Evolutionary conservation across 441 rosid genomes (phyloP), one percentile per base, ranked within the genome.

Genomic region (Populus hybrid): DNA sequence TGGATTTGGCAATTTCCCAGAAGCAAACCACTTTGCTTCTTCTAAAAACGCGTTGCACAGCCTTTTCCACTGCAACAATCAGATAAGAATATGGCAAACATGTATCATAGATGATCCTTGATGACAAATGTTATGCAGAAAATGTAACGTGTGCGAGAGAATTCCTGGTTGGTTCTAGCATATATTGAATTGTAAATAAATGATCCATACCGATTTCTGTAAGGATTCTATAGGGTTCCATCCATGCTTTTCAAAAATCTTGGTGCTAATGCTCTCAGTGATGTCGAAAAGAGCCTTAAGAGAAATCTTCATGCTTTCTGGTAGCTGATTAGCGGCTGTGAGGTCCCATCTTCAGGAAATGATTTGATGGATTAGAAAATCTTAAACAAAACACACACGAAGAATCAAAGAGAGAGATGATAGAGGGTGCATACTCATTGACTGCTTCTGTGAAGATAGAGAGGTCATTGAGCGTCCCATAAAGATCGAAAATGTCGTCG

Each of bases 401-500:
- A 46, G 57, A 14, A 4, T 12, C 6, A 4, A 46, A 46, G 57
- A 46, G 57, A 46, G 57, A 46, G 57, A 14, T 46, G 57, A 14
- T 46, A 40, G 57, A 46, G 6, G 57, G 18, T 14, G 57, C 6
- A 5, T 82, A 88, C 95, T 86, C 82, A 28, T 79, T 76, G 10
- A 89, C 77, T 40, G 82, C 85, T 57, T 86, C 83, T 0, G 91
- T 83, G 73, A 91, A 89, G 65, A 82, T 77, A 24, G 74, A 85
- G 67, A 93, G 93, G 40, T 89, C 88, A 42, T 90, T 83, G 0
- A 86, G 83, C 1, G 80, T 77, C 12, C 91, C 95, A 14, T 78
- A 66, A 59, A 91, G 85, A 70, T 90, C 89, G 6, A 88, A 90
- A 69, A 93, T 83, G 61, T 90, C 94, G 72, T 90, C 93, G 0